Evolutionary conservation across 768 basidiomycete genomes (phyloP), one percentile per base, ranked within the genome.

Genomic region (Boletus sensibilis): DNA sequence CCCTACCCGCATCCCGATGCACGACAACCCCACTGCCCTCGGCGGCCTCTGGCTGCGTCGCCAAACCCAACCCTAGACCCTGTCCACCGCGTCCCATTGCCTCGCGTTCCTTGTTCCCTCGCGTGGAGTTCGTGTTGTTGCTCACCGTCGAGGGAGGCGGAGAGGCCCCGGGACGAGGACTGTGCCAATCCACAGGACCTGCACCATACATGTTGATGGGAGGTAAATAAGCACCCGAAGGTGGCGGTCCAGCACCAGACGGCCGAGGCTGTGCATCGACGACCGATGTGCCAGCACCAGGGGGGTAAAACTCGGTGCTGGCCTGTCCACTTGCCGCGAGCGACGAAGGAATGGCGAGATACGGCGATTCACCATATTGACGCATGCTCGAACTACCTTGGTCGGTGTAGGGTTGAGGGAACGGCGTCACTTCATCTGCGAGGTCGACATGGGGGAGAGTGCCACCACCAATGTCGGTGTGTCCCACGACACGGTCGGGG

Each of bases 401-500:
- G 20, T 58, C 52, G 23, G 50, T 7, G 25, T 53, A 59, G 0
- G 53, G 2, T 1, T 42, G 60, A 6, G 61, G 58, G 52, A 61
- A 72, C 0, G 71, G 70, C 1, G 62, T 61, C 3, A 69, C 63
- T 62, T 79, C 64, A n/a, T 67, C 48, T 44, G 63, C 59, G 13
- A 68, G 64, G 50, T 70, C 68, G 50, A 72, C 50, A 1, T 45
- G 38, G 3, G 72, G 71, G 18, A 72, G 64, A 0, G 66, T 72
- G 40, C 61, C 64, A 18, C 65, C 68, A 5, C 64, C 63, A 3
- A 9, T 33, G 47, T 68, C n/a, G 16, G 35, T 3, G 33, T 69
- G 71, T 12, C 63, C 65, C 3, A 72, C 58, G 40, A 80, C 73
- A 6, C 73, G 75, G 56, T 80, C 79, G 0, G 79, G 79, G 38